These are phyloP conservation scores for Peronospora tabacina DNA, from an alignment of 352 stramenopile genomes.

Conservation along the genomic window DNA sequence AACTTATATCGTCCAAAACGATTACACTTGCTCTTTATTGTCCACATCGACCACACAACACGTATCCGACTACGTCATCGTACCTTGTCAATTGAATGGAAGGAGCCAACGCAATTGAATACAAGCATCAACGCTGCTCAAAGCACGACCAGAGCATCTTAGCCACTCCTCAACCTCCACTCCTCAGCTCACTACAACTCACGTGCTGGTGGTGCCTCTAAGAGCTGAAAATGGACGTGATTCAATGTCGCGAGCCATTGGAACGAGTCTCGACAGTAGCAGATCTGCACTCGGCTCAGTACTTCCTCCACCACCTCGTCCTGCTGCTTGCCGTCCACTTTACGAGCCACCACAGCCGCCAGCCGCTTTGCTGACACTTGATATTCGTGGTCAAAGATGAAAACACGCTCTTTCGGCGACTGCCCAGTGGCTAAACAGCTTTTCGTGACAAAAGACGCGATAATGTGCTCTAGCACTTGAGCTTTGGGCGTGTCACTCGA, in stretches of 20 bases:
- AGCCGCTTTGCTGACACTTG: constrained; percentile 24
- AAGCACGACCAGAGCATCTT: constrained; percentile 1
- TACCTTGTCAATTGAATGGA: constrained; percentile 63
- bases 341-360: constrained; percentile 6
- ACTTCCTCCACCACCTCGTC: constrained; percentile 17
- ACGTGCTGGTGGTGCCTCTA: constrained; percentile 43
- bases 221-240: constrained; percentile 56
- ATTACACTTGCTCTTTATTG: neutral
- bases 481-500: constrained; percentile 30
- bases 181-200: constrained; percentile 10
- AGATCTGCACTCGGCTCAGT: constrained; percentile 35
- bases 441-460: constrained; percentile 52
- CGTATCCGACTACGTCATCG: neutral
- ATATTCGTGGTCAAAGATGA: constrained; percentile 62
- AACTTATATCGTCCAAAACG: constrained; percentile 25
- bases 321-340: constrained; percentile 6
- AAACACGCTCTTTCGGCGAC: constrained; percentile 34
- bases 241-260: constrained; percentile 72
- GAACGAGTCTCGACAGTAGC: constrained; percentile 55
- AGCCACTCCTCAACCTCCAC: constrained; percentile 1
- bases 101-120: constrained; percentile 57
- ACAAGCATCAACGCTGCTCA: constrained; percentile 44
- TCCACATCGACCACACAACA: neutral
- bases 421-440: constrained; percentile 16
- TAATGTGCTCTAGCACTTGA: constrained; percentile 47